Percentiles rank a stretch among this genome's conserved stretches.
These are phyloP conservation scores for Plasmodium blacklocki DNA, from an alignment of 169 alveolate species.

Conservation along the genomic window DNA sequence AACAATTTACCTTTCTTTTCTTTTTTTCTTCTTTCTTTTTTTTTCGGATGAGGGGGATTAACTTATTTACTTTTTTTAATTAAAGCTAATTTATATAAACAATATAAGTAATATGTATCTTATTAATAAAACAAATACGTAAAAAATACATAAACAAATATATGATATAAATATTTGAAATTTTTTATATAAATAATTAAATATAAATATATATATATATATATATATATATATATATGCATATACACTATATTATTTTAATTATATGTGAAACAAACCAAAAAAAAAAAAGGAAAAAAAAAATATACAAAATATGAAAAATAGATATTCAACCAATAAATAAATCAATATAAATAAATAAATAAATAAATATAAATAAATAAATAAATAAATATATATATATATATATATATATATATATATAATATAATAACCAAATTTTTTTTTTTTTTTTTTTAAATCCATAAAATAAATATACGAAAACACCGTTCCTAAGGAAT, in stretches of 20 bases:
- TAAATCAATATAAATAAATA: no score
- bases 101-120: no score
- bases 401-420: no score
- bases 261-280: not conserved
- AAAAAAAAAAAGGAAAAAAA: not conserved
- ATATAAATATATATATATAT: not conserved
- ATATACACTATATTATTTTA: not conserved
- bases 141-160: not conserved
- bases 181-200: not conserved
- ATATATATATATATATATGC: not conserved
- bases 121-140: not conserved
- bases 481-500: no score
- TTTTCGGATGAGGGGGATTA: no score
- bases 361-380: no score
- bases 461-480: no score
- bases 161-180: no score
- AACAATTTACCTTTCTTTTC: not conserved
- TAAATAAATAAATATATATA: no score
- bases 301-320: not conserved
- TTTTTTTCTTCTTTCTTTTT: not conserved
- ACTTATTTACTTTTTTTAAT: not conserved
- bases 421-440: no score
- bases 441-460: no score
- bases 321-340: no score
- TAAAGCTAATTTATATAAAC: constrained; percentile 11